Conservation (phyloP, 371 early-diverging fungal genomes). For the Choanephora cucurbitarum region DNA sequence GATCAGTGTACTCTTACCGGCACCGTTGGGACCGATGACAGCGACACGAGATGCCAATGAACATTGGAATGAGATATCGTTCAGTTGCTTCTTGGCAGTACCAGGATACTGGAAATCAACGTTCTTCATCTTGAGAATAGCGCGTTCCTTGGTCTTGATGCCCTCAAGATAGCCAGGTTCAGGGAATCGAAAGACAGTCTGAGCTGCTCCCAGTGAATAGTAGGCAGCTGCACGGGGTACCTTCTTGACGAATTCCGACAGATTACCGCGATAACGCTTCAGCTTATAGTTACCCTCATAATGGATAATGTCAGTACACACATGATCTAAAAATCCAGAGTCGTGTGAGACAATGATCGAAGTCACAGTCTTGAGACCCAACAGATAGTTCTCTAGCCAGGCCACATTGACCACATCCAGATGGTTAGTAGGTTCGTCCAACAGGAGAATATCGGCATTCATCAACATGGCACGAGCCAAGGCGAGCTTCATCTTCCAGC, state of each 20-base stretch:
- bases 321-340: constrained; percentile 83
- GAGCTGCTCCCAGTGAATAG: constrained; percentile 63
- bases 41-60: constrained; percentile 72
- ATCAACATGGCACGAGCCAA: constrained; percentile 81
- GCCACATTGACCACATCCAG: constrained; percentile 81
- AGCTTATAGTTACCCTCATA: constrained; percentile 72
- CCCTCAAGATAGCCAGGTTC: constrained; percentile 74
- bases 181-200: constrained; percentile 64
- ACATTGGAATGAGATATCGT: constrained; percentile 60
- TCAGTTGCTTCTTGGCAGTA: constrained; percentile 52
- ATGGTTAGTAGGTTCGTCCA: constrained; percentile 94
- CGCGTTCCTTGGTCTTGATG: constrained; percentile 73
- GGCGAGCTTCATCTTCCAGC: constrained; percentile 90
- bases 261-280: constrained; percentile 81
- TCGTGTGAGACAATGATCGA: constrained; percentile 90
- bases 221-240: constrained; percentile 79
- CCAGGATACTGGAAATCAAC: constrained; percentile 73
- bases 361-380: constrained; percentile 69
- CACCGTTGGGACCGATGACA: constrained; percentile 76
- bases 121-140: constrained; percentile 66
- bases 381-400: constrained; percentile 83
- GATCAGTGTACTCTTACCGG: constrained; percentile 79
- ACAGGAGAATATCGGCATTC: constrained; percentile 81
- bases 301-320: constrained; percentile 82
- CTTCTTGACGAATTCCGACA: constrained; percentile 79